Evolutionary conservation across 164 flowering plant species (phyloP).

Genomic region (Umbilicus rupestris): DNA sequence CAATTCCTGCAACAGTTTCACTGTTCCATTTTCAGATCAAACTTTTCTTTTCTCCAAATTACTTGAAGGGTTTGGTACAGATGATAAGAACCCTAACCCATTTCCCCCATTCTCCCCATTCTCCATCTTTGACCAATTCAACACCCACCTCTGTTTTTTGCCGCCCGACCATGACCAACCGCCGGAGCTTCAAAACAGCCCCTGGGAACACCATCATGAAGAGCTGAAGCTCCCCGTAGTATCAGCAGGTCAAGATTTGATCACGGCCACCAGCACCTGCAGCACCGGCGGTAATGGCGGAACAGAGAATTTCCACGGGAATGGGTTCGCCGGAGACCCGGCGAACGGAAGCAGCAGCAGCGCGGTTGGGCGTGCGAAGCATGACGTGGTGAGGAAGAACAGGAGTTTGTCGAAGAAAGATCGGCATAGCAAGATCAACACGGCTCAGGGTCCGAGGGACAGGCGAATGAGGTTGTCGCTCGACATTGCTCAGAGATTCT

Average conservation of each 20-base stretch:
- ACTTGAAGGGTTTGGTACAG: neutral
- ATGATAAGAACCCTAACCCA: neutral
- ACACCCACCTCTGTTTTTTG: neutral
- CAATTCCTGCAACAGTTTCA: neutral
- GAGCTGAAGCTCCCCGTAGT: neutral
- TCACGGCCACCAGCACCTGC: neutral
- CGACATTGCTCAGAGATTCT: slow-evolving; percentile 51
- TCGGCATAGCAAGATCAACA: slow-evolving; percentile 70
- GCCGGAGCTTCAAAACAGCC: slow-evolving; percentile 1
- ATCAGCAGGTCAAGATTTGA: neutral
- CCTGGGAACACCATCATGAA: neutral
- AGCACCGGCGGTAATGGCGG: neutral
- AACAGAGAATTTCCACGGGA: neutral
- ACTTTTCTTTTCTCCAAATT: neutral
- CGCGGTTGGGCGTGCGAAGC: neutral
- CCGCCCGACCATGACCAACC: neutral
- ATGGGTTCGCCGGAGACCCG: neutral
- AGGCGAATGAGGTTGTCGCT: slow-evolving; percentile 75
- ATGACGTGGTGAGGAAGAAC: slow-evolving; percentile 13
- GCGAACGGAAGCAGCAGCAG: neutral
- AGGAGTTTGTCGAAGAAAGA: slow-evolving; percentile 31
- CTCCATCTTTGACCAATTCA: neutral
- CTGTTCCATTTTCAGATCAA: slow-evolving; percentile 2
- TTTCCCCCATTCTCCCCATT: slow-evolving; percentile 1
- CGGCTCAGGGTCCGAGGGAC: slow-evolving; percentile 60